Evolutionary conservation across 805 yeast genomes (phyloP).

Genomic region (Lipomyces chichibuensis): DNA sequence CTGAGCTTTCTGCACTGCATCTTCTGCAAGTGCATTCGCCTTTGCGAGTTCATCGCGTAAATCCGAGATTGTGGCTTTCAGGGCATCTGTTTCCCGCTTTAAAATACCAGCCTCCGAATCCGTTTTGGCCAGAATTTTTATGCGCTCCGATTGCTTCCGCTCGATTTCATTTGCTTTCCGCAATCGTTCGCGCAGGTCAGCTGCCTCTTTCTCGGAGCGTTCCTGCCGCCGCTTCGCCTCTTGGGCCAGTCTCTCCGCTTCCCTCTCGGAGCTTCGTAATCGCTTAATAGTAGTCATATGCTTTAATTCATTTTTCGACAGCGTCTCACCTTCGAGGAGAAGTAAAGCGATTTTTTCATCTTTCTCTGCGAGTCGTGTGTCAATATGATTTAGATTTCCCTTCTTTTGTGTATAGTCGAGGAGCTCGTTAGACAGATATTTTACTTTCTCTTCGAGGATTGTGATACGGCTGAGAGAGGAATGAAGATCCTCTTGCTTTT

Average conservation of each 20-base stretch:
- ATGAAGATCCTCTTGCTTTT: slow-evolving; percentile 29
- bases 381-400: slow-evolving; percentile 14
- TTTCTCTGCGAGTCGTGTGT: slow-evolving; percentile 46
- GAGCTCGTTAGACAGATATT: slow-evolving; percentile 39
- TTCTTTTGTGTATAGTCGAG: slow-evolving; percentile 30
- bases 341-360: slow-evolving; percentile 68
- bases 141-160: slow-evolving; percentile 39
- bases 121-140: slow-evolving; percentile 32
- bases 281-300: slow-evolving; percentile 67
- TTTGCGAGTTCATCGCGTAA: slow-evolving; percentile 41
- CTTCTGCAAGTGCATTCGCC: slow-evolving; percentile 40
- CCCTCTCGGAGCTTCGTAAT: slow-evolving; percentile 56
- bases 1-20: slow-evolving; percentile 37
- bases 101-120: slow-evolving; percentile 35
- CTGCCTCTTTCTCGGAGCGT: slow-evolving; percentile 48
- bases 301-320: slow-evolving; percentile 71
- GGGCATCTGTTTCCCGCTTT: slow-evolving; percentile 32
- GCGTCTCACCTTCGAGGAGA: slow-evolving; percentile 72
- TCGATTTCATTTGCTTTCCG: slow-evolving; percentile 32
- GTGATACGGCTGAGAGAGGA: slow-evolving; percentile 33
- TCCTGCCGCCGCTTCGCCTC: slow-evolving; percentile 41
- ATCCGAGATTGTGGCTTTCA: slow-evolving; percentile 25
- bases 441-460: slow-evolving; percentile 42
- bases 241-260: slow-evolving; percentile 43
- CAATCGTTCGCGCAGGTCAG: slow-evolving; percentile 43